A percentile compares a stretch with the other conserved stretches of the same genome.
Conservation (phyloP, 768 basidiomycete genomes). For the Lactarius vividus region DNA sequence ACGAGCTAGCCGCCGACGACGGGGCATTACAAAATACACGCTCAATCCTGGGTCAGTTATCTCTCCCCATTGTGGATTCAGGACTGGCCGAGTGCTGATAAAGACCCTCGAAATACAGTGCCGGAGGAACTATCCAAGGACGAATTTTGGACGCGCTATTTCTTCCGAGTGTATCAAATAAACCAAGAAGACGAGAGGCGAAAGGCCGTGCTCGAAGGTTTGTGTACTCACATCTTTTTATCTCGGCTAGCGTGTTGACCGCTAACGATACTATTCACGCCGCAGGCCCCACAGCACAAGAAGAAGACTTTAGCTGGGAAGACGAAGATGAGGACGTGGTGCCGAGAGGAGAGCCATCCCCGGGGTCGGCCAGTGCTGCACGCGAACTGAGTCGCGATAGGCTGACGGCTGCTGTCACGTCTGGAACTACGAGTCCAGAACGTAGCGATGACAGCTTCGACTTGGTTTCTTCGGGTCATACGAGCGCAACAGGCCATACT, state of each 20-base stretch:
- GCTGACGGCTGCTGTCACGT: slow-evolving; percentile 25
- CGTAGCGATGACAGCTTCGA: slow-evolving; percentile 40
- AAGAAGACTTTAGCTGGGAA: slow-evolving; percentile 93
- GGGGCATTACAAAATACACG: slow-evolving; percentile 49
- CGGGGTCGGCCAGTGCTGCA: neutral
- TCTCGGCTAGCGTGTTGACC: slow-evolving; percentile 3
- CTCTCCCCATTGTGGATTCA: neutral
- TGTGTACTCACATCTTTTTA: slow-evolving; percentile 21
- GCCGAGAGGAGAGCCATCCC: neutral
- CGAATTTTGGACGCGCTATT: slow-evolving; percentile 85
- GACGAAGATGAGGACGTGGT: slow-evolving; percentile 76
- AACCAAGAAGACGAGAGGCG: slow-evolving; percentile 74
- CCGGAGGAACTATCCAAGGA: slow-evolving; percentile 61
- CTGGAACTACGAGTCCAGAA: slow-evolving; percentile 31
- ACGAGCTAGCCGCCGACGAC: slow-evolving; percentile 49
- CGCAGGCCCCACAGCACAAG: slow-evolving; percentile 59
- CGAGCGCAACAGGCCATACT: slow-evolving; percentile 29
- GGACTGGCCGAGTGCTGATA: neutral
- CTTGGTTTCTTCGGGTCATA: slow-evolving; percentile 35
- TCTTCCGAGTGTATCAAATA: slow-evolving; percentile 85
- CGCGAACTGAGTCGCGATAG: slow-evolving; percentile 5
- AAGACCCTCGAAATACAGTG: slow-evolving; percentile 43
- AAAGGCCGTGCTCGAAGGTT: slow-evolving; percentile 73
- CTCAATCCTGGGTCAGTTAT: slow-evolving; percentile 55
- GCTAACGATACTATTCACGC: slow-evolving; percentile 3